phyloP scores from a whole-genome alignment of 768 basidiomycete genomes.

The Russula olivacea region DNA sequence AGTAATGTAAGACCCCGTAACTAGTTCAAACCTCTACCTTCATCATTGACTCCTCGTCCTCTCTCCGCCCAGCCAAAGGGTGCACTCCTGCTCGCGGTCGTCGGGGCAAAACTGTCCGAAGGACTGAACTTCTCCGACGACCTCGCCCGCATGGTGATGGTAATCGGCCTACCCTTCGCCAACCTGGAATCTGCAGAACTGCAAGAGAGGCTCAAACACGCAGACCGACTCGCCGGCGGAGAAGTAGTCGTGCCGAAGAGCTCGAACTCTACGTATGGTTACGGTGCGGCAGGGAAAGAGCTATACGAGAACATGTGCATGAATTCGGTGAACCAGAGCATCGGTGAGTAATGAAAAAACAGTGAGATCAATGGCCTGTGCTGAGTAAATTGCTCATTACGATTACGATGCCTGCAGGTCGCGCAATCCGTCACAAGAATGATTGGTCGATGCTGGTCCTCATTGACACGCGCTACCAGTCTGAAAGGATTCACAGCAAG shows the following conservation, averaged over 20 bases:
- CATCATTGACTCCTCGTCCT: neutral
- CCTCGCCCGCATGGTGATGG: slow-evolving; percentile 72
- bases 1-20: neutral
- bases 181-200: slow-evolving; percentile 89
- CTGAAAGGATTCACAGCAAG: slow-evolving; percentile 61
- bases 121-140: slow-evolving; percentile 56
- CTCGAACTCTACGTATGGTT: slow-evolving; percentile 24
- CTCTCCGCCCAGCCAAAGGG: slow-evolving; percentile 38
- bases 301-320: slow-evolving; percentile 89
- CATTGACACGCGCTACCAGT: slow-evolving; percentile 76
- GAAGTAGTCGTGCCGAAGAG: slow-evolving; percentile 44
- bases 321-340: slow-evolving; percentile 95
- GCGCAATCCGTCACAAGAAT: slow-evolving; percentile 84
- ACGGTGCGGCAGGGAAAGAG: slow-evolving; percentile 50
- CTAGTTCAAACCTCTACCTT: neutral
- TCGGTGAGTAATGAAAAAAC: slow-evolving; percentile 53
- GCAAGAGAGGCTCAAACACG: slow-evolving; percentile 86
- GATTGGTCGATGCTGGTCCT: slow-evolving; percentile 93
- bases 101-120: slow-evolving; percentile 96
- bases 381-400: neutral
- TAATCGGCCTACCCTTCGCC: slow-evolving; percentile 90
- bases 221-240: slow-evolving; percentile 47
- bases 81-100: slow-evolving; percentile 86
- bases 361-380: neutral
- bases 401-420: slow-evolving; percentile 44